These are phyloP conservation scores for Metschnikowia rubicola DNA, from an alignment of 805 yeast species.

Conservation along the genomic window DNA sequence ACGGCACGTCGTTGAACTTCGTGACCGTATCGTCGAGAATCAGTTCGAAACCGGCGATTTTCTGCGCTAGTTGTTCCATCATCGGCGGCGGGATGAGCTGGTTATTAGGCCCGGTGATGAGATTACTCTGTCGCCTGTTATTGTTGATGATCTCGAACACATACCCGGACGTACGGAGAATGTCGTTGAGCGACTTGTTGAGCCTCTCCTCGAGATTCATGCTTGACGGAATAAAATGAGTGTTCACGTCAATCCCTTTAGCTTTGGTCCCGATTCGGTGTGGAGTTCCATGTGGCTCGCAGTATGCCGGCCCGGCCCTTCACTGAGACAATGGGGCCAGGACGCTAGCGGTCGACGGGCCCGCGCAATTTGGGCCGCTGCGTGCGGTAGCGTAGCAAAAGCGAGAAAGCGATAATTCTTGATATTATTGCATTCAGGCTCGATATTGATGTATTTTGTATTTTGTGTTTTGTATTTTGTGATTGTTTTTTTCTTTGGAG, in stretches of 20 bases:
- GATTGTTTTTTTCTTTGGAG: too few species aligned
- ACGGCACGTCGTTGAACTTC: slow-evolving; percentile 41
- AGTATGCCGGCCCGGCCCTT: slow-evolving; percentile 5
- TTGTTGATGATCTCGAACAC: slow-evolving; percentile 40
- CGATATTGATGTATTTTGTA: too few species aligned
- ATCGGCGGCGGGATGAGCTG: slow-evolving; percentile 38
- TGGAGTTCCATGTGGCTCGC: slow-evolving; percentile 7
- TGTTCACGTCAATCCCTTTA: too few species aligned
- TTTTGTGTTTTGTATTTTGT: too few species aligned
- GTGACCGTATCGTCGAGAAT: slow-evolving; percentile 40
- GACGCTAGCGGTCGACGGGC: not conserved
- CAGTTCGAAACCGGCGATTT: slow-evolving; percentile 38
- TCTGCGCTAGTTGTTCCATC: slow-evolving; percentile 31
- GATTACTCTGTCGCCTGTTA: slow-evolving; percentile 39
- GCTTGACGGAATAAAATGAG: not conserved
- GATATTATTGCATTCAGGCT: too few species aligned
- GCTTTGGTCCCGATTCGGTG: not conserved
- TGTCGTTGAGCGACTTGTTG: slow-evolving; percentile 38
- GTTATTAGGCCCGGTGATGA: slow-evolving; percentile 40
- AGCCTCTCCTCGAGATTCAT: slow-evolving; percentile 41
- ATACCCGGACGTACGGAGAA: slow-evolving; percentile 41
- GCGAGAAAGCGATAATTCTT: too few species aligned
- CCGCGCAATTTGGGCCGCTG: too few species aligned
- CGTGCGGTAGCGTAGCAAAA: too few species aligned
- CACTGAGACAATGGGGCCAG: not conserved